Base-by-base conservation (phyloP, 2,329 filamentous ascomycete genomes). In the Colletotrichum sp. region DNA sequence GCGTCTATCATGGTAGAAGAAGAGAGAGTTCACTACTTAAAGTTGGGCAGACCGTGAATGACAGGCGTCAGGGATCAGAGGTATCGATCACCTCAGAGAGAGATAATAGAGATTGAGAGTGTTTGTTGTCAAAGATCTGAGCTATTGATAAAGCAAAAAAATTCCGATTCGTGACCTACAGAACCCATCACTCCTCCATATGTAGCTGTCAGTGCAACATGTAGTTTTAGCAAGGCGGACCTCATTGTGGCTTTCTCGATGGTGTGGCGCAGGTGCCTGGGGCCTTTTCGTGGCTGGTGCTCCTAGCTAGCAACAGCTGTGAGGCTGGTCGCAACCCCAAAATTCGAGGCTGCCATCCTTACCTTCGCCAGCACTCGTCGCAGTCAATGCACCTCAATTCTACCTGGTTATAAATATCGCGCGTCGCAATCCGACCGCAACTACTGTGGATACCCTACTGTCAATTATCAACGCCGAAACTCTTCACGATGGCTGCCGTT, bases 401-500 rank as follows among this genome's bases (percentile, higher is more conserved):
- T 6, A 26, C n/a, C 34, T n/a, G 36, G 26, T 34, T 57, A 6
- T 15, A 13, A 39, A 36, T 60, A 24, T 55, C 49, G 62, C 32
- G 32, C 59, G 34, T n/a, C 16, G 13, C 39, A 28, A n/a, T 36
- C 34, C 49, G 59, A 60, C 32, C 21, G 21, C 16, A 64, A n/a
- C 26, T 36, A 16, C n/a, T 9, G 28, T n/a, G 26, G 34, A 39
- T 12, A 52, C 28, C 8, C 10, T 9, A 36, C 16, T 59, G 21
- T 13, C 3, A 16, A 24, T 15, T n/a, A 15, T 71, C 72, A 68
- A 68, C 79, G 16, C 16, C 26, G 15, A 28, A 59, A 18, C 5
- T 15, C 18, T 18, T 32, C 78, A 85, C 76, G 75, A 94, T 94
- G 92, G 89, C 92, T 79, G 83, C 90, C 70, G 85, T 87, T 80